These are phyloP conservation scores for Corinectria fuckeliana DNA, from an alignment of 2,329 filamentous ascomycete species.

Conservation along the genomic window DNA sequence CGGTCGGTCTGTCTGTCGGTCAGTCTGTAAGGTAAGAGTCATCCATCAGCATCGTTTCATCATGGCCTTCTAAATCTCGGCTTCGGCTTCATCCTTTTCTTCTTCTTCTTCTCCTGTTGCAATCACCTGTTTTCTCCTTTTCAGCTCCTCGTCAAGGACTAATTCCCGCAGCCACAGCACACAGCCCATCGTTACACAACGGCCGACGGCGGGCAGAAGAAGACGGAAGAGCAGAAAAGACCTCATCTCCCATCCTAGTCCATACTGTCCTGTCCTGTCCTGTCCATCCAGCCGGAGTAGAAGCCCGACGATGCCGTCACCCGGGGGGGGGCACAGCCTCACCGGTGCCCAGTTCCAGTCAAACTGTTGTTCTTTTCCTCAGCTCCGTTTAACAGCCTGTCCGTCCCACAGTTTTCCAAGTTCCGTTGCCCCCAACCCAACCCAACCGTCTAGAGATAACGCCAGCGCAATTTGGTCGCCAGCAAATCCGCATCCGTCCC, in stretches of 20 bases:
- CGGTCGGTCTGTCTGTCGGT: not conserved
- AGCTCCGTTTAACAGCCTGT: not conserved
- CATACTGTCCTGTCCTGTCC: no score
- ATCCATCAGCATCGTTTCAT: not conserved
- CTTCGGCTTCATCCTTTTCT: not conserved
- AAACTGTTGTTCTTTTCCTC: slow-evolving; percentile 1
- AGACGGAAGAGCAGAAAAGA: slow-evolving; percentile 14
- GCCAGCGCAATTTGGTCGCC: not conserved
- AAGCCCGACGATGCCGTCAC: slow-evolving; percentile 24
- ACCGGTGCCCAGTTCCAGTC: not conserved
- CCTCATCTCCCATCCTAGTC: slow-evolving; percentile 7
- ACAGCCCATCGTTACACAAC: not conserved
- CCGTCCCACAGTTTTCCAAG: slow-evolving; percentile 18
- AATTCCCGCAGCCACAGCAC: not conserved
- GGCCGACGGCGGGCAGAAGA: no score
- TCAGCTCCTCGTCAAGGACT: not conserved
- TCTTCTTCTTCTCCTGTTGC: not conserved
- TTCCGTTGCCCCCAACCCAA: no score
- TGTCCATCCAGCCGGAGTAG: slow-evolving; percentile 8
- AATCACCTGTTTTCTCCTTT: not conserved
- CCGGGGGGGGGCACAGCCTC: not conserved
- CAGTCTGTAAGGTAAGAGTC: not conserved
- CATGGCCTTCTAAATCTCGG: not conserved
- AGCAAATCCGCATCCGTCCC: slow-evolving; percentile 10
- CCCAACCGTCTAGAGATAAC: slow-evolving; percentile 21